Evolutionary conservation across 352 stramenopile species (phyloP), one percentile per base, ranked within the genome.

Genomic region (Phytopythium cucurbitacearum): DNA sequence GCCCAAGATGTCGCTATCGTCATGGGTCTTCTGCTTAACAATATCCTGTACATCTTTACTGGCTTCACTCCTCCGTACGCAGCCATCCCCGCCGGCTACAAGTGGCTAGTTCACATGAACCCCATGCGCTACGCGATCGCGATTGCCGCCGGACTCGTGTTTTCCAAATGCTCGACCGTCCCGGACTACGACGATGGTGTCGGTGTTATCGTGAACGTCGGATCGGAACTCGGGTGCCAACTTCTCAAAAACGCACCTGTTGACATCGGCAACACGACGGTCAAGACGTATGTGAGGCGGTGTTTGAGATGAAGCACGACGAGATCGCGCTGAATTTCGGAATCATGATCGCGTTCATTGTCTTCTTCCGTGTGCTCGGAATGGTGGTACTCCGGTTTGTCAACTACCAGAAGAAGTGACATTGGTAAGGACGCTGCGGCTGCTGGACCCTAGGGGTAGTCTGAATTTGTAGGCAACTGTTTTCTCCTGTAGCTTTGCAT

Each of bases 291-390:
- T 42, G 48, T 75, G 7, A 82, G 41, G 56, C 40, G 5, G 56
- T 62, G 5, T 87, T 83, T 40, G 55, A 69, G 28, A 79, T 82
- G 56, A 72, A 84, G 51, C 64, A 82, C 63, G 65, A 84, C 47
- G 64, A 87, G 37, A 73, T 80, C 33, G 66, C 62, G 59, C 46
- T 47, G n/a, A 78, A 82, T 56, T 72, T 77, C n/a, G 61, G 49
- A n/a, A 57, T 74, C 37, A 47, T 80, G n/a, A 47, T 83, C 50
- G 67, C 48, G 7, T 80, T 71, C 47, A 83, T 83, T 40, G 59
- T 73, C 28, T 36, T 73, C 11, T 73, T 80, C 55, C 76, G 73
- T 7, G 10, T 85, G 2, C 34, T 87, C 1, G 64, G 60, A 35
- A 50, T 85, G 35, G 44, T 87, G 8, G 53, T 68, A 32, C 63